Percentiles rank a stretch among this genome's conserved stretches.
These are phyloP conservation scores for Camellia sinensis DNA, from an alignment of 148 eudicot genomes.

Conservation along the genomic window DNA sequence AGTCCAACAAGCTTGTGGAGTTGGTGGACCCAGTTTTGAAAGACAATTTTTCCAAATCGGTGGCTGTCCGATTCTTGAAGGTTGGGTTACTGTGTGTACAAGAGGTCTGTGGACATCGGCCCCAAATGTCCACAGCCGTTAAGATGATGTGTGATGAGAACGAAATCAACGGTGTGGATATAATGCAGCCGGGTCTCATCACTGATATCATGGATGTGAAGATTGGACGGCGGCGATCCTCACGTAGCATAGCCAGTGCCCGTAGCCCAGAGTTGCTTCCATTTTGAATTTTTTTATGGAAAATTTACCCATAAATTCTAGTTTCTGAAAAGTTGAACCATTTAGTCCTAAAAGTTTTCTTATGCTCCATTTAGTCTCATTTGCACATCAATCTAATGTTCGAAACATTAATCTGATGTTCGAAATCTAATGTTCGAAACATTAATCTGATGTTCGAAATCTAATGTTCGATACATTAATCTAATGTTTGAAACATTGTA, in stretches of 20 bases:
- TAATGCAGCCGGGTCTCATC: constrained; percentile 9
- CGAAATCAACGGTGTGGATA: neutral
- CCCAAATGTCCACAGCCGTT: neutral
- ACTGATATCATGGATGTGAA: constrained; percentile 11
- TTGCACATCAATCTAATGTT: too few species aligned
- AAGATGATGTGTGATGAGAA: constrained; percentile 7
- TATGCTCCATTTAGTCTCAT: too few species aligned
- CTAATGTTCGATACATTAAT: too few species aligned
- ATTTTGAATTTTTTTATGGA: neutral
- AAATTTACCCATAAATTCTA: too few species aligned
- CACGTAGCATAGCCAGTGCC: neutral
- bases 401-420: too few species aligned
- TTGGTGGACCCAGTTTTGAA: constrained; percentile 14
- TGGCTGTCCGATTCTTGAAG: constrained; percentile 1
- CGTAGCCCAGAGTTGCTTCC: neutral
- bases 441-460: too few species aligned
- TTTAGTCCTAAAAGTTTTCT: too few species aligned
- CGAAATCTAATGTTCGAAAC: too few species aligned
- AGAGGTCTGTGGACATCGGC: neutral
- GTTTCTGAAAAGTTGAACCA: too few species aligned
- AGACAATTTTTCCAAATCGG: neutral
- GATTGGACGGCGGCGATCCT: neutral
- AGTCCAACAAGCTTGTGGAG: constrained; percentile 3
- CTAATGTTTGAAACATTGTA: too few species aligned
- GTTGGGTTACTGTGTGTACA: constrained; percentile 6